Evolutionary conservation across 192 early-diverging fungal genomes (phyloP).

Genomic region (Rhizoclosmatium sp.): DNA sequence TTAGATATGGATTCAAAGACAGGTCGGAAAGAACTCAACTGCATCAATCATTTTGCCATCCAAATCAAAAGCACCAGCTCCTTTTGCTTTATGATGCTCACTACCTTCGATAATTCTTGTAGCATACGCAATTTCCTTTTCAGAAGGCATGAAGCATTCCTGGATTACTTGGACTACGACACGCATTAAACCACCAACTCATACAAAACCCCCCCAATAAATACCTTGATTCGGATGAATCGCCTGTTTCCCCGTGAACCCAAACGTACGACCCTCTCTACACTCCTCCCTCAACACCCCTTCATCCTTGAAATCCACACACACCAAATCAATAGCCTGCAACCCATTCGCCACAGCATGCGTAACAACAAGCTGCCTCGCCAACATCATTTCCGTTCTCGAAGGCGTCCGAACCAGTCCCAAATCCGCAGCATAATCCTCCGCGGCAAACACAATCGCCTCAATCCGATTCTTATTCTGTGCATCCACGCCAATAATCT

Average conservation of each 20-base stretch:
- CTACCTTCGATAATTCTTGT: constrained; percentile 76
- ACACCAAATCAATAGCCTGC: constrained; percentile 95
- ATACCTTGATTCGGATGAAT: constrained; percentile 85
- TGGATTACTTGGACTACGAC: constrained; percentile 78
- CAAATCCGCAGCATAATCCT: constrained; percentile 94
- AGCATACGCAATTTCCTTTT: constrained; percentile 56
- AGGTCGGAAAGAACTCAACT: background rate
- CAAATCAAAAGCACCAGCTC: constrained; percentile 88
- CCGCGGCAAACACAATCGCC: constrained; percentile 84
- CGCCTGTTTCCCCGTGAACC: constrained; percentile 96
- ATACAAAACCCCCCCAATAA: background rate
- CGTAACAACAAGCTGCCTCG: constrained; percentile 79
- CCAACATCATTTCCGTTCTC: constrained; percentile 80
- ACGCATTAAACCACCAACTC: background rate
- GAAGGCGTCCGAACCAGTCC: constrained; percentile 77
- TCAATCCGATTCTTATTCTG: constrained; percentile 75
- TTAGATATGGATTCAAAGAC: background rate
- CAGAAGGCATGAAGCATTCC: constrained; percentile 74
- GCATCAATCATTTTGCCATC: constrained; percentile 87
- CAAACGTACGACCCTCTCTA: constrained; percentile 85
- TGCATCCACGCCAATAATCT: constrained; percentile 69
- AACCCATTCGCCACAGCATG: constrained; percentile 83
- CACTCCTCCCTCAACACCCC: constrained; percentile 81
- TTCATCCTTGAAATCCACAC: constrained; percentile 82
- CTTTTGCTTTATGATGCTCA: constrained; percentile 67